Conservation (phyloP, 2,329 filamentous ascomycete species). For the Aspergillus viridinutans region DNA sequence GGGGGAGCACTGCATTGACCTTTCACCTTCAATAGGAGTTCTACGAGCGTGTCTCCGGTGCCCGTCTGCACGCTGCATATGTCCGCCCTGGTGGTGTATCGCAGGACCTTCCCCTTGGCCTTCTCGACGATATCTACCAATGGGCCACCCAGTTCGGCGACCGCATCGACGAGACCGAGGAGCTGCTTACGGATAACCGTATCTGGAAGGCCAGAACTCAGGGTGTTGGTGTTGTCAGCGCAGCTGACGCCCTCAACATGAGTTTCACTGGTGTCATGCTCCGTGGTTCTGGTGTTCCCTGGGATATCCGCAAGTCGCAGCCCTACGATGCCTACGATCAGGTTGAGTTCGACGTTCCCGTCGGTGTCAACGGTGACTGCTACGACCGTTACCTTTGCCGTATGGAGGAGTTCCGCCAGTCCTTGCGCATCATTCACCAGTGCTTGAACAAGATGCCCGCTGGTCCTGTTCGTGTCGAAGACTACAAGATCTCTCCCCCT, state of each 20-base stretch:
- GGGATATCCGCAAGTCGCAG: slow-evolving; percentile 93
- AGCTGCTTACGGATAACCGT: slow-evolving; percentile 97
- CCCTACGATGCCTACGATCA: slow-evolving; percentile 97
- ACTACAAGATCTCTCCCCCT: slow-evolving; percentile 96
- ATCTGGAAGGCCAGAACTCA: slow-evolving; percentile 96
- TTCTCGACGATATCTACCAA: slow-evolving; percentile 98
- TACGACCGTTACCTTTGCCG: slow-evolving; percentile 98
- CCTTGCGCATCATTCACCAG: slow-evolving; percentile 95
- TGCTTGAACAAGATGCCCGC: slow-evolving; percentile 98
- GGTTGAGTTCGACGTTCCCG: slow-evolving; percentile 96
- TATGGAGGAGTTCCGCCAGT: slow-evolving; percentile 99
- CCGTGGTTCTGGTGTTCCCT: slow-evolving; percentile 90
- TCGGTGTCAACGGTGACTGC: slow-evolving; percentile 95
- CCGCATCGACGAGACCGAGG: slow-evolving; percentile 97
- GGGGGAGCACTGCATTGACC: slow-evolving; percentile 12
- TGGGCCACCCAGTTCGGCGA: slow-evolving; percentile 99
- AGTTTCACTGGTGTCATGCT: slow-evolving; percentile 98
- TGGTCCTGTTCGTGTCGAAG: slow-evolving; percentile 89
- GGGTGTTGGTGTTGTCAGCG: slow-evolving; percentile 85
- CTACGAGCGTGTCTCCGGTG: slow-evolving; percentile 97
- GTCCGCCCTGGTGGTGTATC: slow-evolving; percentile 94
- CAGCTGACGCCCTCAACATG: slow-evolving; percentile 92
- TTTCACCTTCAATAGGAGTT: slow-evolving; percentile 67
- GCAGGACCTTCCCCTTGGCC: slow-evolving; percentile 87
- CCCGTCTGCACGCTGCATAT: slow-evolving; percentile 94